Evolutionary conservation across 495 filamentous ascomycete genomes (phyloP), one percentile per base, ranked within the genome.

Genomic region (Acidiella bohemica): DNA sequence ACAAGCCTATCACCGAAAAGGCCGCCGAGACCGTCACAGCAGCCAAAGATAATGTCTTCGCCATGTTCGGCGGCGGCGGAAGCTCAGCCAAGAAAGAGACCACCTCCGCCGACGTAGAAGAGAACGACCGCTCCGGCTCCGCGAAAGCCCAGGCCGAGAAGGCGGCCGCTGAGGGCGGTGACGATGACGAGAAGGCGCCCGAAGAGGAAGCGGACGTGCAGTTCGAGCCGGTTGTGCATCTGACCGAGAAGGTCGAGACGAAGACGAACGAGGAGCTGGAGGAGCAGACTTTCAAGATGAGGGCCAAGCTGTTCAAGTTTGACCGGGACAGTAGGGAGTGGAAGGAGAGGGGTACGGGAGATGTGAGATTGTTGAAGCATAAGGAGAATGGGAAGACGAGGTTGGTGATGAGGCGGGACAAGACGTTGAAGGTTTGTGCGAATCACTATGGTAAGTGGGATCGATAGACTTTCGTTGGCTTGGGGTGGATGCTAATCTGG

Each of bases 391-490:
- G 79, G 60, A 99, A 96, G 80, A 94, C 85, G 39, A 75, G 92
- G 44, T 70, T 99, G 48, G 90, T 99, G 53, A 99, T 99, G 92
- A 79, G 92, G 63, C 72, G 92, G 58, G 92, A 99, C 67, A 94
- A 95, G 80, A 96, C 92, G 49, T 75, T 94, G 66, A 99, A 99
- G 71, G 90, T 96, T 64, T 99, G 92, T 78, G 92, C 92, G 57
- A 99, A 99, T 68, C 92, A 99, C 71, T 99, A 99, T 64, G 80
- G 90, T 97, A 80, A 59, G 84, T 62, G 25, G 18, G 22, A 6
- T 9, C 9, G 6, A 12, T 11, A 38, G 3, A 5, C n/a, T n/a
- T 21, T 35, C 8, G 36, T 17, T 23, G 16, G 22, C 2, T 29
- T 35, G 40, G 19, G 7, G 8, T 11, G 23, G n/a, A 22, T 50